Evolutionary conservation across 108 stramenopile genomes (phyloP).

Genomic region (Schizochytrium sp.): DNA sequence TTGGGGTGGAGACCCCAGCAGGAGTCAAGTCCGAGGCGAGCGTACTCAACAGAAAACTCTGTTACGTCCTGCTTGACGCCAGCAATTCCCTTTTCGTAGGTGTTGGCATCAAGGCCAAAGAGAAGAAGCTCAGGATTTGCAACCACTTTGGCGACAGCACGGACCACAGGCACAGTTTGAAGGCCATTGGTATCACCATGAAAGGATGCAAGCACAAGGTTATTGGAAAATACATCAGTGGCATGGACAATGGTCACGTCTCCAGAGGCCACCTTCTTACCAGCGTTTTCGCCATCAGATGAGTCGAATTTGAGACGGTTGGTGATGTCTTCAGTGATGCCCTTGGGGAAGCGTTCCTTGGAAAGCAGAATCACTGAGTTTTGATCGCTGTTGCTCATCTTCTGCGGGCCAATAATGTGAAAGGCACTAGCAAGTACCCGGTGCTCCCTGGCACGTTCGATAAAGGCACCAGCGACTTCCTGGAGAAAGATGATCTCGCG

Average conservation of each 20-base stretch:
- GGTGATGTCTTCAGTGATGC: constrained; percentile 79
- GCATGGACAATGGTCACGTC: constrained; percentile 61
- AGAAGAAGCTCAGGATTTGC: constrained; percentile 16
- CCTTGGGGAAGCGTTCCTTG: constrained; percentile 75
- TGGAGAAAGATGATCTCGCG: constrained; percentile 91
- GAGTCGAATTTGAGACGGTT: constrained; percentile 55
- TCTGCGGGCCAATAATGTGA: constrained; percentile 75
- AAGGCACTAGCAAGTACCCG: constrained; percentile 74
- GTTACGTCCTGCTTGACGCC: constrained; percentile 60
- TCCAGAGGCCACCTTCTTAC: constrained; percentile 44
- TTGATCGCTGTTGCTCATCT: constrained; percentile 78
- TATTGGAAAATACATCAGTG: not conserved
- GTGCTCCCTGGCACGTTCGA: constrained; percentile 79
- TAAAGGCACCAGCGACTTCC: constrained; percentile 87
- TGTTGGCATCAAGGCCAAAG: constrained; percentile 69
- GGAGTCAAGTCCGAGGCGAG: constrained; percentile 45
- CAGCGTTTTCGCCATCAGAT: not conserved
- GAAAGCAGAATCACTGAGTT: constrained; percentile 86
- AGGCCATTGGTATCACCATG: constrained; percentile 71
- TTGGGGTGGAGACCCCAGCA: constrained; percentile 63
- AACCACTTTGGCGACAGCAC: constrained; percentile 41
- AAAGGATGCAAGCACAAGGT: constrained; percentile 61
- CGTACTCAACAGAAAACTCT: constrained; percentile 62
- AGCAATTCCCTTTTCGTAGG: constrained; percentile 41
- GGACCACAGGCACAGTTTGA: constrained; percentile 62